phyloP scores from a whole-genome alignment of 805 yeast species.

The Ogataea ramenticola region DNA sequence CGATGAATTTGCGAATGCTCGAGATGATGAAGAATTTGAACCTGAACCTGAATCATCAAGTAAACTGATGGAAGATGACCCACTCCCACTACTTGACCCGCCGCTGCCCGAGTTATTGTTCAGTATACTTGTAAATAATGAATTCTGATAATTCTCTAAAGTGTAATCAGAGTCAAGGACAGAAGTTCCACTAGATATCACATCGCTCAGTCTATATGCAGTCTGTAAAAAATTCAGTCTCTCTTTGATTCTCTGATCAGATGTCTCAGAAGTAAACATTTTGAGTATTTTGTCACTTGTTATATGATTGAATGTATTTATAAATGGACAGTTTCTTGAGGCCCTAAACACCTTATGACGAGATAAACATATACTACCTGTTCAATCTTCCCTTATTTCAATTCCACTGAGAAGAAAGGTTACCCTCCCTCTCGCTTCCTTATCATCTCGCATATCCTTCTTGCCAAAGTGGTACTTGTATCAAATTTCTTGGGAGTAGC shows the following conservation, averaged over 20 bases:
- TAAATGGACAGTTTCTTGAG: too few species aligned
- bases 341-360: too few species aligned
- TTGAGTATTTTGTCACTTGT: too few species aligned
- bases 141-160: conserved; percentile 14
- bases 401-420: too few species aligned
- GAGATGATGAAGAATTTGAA: conserved; percentile 4
- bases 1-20: conserved; percentile 12
- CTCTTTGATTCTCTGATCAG: conserved; percentile 8
- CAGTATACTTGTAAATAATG: conserved; percentile 17
- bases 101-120: conserved; percentile 8
- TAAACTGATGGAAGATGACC: too few species aligned
- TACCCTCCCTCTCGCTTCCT: too few species aligned
- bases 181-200: conserved; percentile 10
- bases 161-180: conserved; percentile 12
- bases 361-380: too few species aligned
- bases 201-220: conserved; percentile 16
- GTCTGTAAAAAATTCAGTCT: conserved; percentile 12
- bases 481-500: too few species aligned
- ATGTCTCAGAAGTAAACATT: conserved; percentile 12
- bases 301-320: too few species aligned
- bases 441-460: too few species aligned
- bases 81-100: not conserved
- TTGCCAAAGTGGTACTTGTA: too few species aligned
- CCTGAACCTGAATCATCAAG: not conserved
- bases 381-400: too few species aligned